Percentiles rank a stretch among this genome's conserved stretches.
These are phyloP conservation scores for Cucumis hystrix DNA, from an alignment of 306 rosid species.

Conservation along the genomic window DNA sequence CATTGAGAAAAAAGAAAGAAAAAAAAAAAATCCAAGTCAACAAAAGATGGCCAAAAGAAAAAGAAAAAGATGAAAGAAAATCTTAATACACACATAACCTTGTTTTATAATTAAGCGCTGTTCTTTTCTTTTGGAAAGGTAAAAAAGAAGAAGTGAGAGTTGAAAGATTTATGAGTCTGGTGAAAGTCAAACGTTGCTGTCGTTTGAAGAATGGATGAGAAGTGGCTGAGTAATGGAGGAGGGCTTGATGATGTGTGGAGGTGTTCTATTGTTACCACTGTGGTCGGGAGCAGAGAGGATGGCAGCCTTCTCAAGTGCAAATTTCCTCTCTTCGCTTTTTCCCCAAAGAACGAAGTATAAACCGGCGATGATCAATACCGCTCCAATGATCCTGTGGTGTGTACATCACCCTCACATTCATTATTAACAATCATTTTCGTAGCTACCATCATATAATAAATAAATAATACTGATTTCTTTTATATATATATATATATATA, in stretches of 20 bases:
- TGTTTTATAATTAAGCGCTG: not conserved
- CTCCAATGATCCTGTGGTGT: conserved; percentile 46
- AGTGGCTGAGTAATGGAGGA: conserved; percentile 7
- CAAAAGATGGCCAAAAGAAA: not conserved
- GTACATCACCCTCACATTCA: conserved; percentile 6
- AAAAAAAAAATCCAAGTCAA: not conserved
- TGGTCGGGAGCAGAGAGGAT: conserved; percentile 8
- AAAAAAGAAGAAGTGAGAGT: not conserved
- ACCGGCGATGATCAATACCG: conserved; percentile 40
- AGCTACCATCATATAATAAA: not conserved
- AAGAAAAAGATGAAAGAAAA: not conserved
- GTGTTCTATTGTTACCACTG: not conserved
- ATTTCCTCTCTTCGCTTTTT: conserved; percentile 1
- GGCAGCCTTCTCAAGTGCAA: conserved; percentile 9
- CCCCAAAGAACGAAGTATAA: conserved; percentile 37
- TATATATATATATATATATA: too few relatives aligned
- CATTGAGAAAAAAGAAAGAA: not conserved
- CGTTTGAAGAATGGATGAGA: not conserved
- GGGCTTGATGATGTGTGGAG: conserved; percentile 3
- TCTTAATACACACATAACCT: conserved; percentile 5
- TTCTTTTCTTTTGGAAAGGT: too few relatives aligned
- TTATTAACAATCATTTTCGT: not conserved
- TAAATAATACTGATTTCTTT: not conserved
- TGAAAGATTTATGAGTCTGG: not conserved
- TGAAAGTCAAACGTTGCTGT: conserved; percentile 1